Percentiles rank a stretch among this genome's conserved stretches.
These are phyloP conservation scores for Acanthamoeba sp. DNA, from an alignment of 208 protist genomes.

Conservation along the genomic window DNA sequence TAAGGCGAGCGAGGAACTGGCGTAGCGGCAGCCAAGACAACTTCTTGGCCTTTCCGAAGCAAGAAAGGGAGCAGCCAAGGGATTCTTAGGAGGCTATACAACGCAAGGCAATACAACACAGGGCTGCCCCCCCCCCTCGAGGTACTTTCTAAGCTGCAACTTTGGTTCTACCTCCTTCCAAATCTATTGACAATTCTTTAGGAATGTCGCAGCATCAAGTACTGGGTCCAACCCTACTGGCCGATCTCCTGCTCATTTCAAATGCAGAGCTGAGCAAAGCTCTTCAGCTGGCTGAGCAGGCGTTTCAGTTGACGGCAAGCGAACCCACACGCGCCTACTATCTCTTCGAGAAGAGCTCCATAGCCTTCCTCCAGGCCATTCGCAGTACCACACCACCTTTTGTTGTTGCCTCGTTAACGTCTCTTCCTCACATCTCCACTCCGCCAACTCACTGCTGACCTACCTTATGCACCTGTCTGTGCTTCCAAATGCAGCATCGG, in stretches of 20 bases:
- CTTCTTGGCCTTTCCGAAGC: too few species aligned
- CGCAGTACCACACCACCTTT: conserved; percentile 4
- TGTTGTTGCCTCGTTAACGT: too few species aligned
- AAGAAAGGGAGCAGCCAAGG: too few species aligned
- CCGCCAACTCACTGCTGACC: too few species aligned
- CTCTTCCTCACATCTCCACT: too few species aligned
- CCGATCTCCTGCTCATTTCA: neutral
- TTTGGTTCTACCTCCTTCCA: neutral
- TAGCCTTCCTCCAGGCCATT: conserved; percentile 1
- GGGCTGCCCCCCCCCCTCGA: neutral
- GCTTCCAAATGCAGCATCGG: neutral
- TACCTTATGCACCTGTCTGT: too few species aligned
- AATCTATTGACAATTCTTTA: neutral
- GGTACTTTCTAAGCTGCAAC: too few species aligned
- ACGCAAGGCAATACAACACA: neutral
- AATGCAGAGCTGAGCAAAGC: neutral
- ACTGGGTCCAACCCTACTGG: neutral
- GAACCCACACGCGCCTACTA: neutral
- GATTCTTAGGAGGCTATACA: too few species aligned
- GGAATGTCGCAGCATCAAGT: neutral
- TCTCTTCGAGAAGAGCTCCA: conserved; percentile 37
- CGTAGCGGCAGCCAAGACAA: too few species aligned
- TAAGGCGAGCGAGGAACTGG: too few species aligned
- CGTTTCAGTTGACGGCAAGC: neutral
- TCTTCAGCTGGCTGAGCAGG: neutral